Conservation (phyloP, 1,284 basidiomycete genomes). For the Laetiporus sulphureus region DNA sequence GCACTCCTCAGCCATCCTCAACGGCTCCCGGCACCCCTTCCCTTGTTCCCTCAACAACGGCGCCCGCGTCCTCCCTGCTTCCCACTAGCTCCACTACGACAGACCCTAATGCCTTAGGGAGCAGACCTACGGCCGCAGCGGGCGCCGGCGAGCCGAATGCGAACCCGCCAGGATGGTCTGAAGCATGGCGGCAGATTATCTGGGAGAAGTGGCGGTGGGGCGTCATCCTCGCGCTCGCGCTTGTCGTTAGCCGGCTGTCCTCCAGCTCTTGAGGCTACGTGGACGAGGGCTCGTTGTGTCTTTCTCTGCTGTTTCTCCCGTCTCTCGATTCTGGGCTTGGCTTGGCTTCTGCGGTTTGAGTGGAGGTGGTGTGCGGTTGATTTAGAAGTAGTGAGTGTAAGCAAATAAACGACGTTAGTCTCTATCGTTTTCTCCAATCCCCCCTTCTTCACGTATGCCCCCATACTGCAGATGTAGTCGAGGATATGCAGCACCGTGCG, state of each 20-base stretch:
- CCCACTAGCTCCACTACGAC: conserved; percentile 3
- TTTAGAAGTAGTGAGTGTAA: too few species aligned
- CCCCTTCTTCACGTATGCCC: too few species aligned
- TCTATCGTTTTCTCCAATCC: too few species aligned
- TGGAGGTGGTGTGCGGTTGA: too few species aligned
- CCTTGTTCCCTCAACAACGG: not conserved
- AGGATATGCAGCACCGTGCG: too few species aligned
- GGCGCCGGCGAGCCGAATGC: conserved; percentile 9
- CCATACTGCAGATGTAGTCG: too few species aligned
- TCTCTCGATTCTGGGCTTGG: not conserved
- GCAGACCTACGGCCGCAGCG: conserved; percentile 3
- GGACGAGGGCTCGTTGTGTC: too few species aligned
- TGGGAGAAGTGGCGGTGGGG: conserved; percentile 83
- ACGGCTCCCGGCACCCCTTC: conserved; percentile 4
- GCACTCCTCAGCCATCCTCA: conserved; percentile 12
- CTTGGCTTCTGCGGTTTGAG: not conserved
- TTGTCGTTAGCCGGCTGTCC: conserved; percentile 62
- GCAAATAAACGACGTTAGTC: too few species aligned
- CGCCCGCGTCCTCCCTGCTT: not conserved
- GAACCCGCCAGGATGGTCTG: conserved; percentile 34
- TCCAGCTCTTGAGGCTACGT: conserved; percentile 3
- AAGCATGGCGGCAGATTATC: conserved; percentile 57
- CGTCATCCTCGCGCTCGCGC: conserved; percentile 66
- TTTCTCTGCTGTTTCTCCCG: not conserved
- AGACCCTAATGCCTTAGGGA: conserved; percentile 9